phyloP scores from a whole-genome alignment of 768 basidiomycete genomes.

The Boletellus emodensis region DNA sequence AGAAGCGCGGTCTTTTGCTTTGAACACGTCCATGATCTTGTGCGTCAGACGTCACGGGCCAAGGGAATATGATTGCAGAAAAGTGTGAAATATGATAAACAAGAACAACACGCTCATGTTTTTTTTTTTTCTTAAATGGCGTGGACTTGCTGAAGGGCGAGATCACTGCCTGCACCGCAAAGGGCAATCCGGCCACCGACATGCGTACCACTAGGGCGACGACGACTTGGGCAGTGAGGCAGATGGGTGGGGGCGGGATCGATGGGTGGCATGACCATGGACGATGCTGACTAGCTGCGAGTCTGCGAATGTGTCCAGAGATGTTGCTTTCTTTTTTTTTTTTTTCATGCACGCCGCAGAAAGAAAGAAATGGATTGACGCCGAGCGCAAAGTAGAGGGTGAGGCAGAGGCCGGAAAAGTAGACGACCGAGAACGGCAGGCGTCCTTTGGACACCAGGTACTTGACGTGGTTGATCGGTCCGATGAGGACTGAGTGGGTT shows the following conservation, averaged over 20 bases:
- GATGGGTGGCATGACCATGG: slow-evolving; percentile 37
- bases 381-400: slow-evolving; percentile 92
- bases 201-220: slow-evolving; percentile 83
- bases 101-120: neutral
- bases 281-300: slow-evolving; percentile 79
- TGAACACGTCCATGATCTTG: neutral
- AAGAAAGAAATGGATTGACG: slow-evolving; percentile 42
- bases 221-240: slow-evolving; percentile 48
- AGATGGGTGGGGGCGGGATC: neutral
- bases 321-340: too few relatives aligned
- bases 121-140: too few relatives aligned
- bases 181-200: slow-evolving; percentile 78
- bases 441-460: slow-evolving; percentile 81
- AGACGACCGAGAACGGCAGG: slow-evolving; percentile 78
- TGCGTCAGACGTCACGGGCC: neutral
- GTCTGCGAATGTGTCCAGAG: slow-evolving; percentile 74
- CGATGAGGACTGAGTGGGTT: slow-evolving; percentile 84
- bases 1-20: neutral
- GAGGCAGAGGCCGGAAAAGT: slow-evolving; percentile 76
- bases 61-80: neutral
- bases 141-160: too few relatives aligned
- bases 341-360: neutral
- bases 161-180: slow-evolving; percentile 75
- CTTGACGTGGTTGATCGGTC: slow-evolving; percentile 88
- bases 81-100: slow-evolving; percentile 2